Conservation (phyloP, 768 basidiomycete species). For the Collybiopsis confluens region DNA sequence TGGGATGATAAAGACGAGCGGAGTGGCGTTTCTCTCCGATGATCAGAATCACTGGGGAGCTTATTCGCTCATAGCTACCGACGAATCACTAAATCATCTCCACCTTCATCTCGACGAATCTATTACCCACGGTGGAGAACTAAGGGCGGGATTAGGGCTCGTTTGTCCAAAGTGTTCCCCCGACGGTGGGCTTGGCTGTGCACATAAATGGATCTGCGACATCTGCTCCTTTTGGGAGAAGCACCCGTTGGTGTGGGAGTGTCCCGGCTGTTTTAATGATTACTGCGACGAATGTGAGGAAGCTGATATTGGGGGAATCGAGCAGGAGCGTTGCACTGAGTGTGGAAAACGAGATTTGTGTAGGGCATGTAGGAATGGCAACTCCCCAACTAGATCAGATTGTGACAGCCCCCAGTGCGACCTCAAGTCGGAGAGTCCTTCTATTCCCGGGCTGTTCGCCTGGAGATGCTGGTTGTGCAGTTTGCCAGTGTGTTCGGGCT, state of each 20-base stretch:
- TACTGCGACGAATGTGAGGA: constrained; percentile 7
- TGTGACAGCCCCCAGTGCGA: not conserved
- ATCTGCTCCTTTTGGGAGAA: constrained; percentile 8
- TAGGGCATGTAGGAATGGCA: not conserved
- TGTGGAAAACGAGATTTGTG: constrained; percentile 5
- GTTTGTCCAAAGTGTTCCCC: constrained; percentile 8
- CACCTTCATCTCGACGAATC: not conserved
- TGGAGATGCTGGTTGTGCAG: constrained; percentile 7
- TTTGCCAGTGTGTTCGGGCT: not conserved
- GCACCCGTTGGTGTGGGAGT: constrained; percentile 7
- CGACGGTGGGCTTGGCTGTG: constrained; percentile 6
- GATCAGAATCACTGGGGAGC: not conserved
- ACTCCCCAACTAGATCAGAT: not conserved
- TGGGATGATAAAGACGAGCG: no score
- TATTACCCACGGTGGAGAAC: not conserved
- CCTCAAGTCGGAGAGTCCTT: not conserved
- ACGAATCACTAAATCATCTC: not conserved
- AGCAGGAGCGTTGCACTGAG: constrained; percentile 3
- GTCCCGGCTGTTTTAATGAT: constrained; percentile 7
- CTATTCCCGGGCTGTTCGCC: not conserved
- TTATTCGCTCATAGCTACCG: not conserved
- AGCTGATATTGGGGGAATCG: not conserved
- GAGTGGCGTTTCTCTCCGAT: not conserved
- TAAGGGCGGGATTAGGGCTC: not conserved
- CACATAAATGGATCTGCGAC: constrained; percentile 9